These are phyloP conservation scores for Penicillium paxilli DNA, from an alignment of 495 filamentous ascomycete species.

Conservation along the genomic window DNA sequence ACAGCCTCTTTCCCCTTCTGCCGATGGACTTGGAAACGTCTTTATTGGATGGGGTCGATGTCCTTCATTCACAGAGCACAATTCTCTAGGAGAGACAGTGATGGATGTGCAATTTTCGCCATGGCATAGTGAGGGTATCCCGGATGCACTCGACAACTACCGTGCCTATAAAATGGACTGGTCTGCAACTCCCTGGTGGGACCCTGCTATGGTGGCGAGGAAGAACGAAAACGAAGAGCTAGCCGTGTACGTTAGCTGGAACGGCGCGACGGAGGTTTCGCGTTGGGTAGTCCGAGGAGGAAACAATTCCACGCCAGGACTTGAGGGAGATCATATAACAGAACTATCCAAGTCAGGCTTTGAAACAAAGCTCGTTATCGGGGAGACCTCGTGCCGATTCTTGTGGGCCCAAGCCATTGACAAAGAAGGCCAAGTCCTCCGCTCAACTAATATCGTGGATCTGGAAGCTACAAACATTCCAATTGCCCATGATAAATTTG, in stretches of 20 bases:
- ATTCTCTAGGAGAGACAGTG: conserved; percentile 10
- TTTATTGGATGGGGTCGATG: conserved; percentile 30
- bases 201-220: conserved; percentile 16
- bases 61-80: conserved; percentile 22
- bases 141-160: conserved; percentile 25
- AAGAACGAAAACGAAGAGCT: conserved; percentile 2
- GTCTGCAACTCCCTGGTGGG: conserved; percentile 20
- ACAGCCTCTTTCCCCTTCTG: conserved; percentile 10
- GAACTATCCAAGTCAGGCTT: conserved; percentile 14
- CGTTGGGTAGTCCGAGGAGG: conserved; percentile 14
- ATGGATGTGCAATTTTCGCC: conserved; percentile 24
- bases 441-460: conserved; percentile 16
- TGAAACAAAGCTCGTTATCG: conserved; percentile 19
- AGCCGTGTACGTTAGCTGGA: conserved; percentile 23
- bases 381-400: conserved; percentile 12
- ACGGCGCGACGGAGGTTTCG: conserved; percentile 53
- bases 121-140: conserved; percentile 19
- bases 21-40: conserved; percentile 13
- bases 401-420: conserved; percentile 22
- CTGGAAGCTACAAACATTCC: conserved; percentile 3
- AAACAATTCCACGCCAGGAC: background rate
- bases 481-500: conserved; percentile 4
- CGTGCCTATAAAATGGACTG: conserved; percentile 24
- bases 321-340: background rate
- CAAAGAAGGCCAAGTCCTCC: conserved; percentile 2